Base-by-base conservation (phyloP, 139 green algal species). In the Deuterostichococcus epilithicus region DNA sequence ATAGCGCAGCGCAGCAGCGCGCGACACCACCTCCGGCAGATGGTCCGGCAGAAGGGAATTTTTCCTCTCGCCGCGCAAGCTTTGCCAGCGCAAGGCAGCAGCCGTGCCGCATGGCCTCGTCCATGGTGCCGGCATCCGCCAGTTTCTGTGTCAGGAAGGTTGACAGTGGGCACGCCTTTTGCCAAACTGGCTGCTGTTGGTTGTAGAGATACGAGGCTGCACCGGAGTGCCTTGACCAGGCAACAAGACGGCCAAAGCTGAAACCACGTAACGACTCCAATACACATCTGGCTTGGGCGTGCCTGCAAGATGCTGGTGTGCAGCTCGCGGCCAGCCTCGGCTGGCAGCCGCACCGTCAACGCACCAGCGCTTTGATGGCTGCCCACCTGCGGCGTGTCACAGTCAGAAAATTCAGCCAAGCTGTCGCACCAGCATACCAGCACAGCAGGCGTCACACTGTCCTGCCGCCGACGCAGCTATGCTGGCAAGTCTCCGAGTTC, bases 71-170 rank as follows among this genome's bases (percentile, higher is more conserved):
- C 2, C 93, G 85, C 0, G 95, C 92, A 59, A 99, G 86, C 88
- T 99, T 96, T 22, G 96, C 96, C 3, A 99, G 78, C 0, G 96
- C 94, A 42, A 99, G 83, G 82, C 96, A 99, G 58, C 84, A 94
- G 39, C 96, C 96, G 66, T 99, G 96, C 96, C 96, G 99, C 1
- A 90, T 87, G 26, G 84, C 81, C 71, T 98, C 94, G 13, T 68
- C 73, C 78, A 91, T 85, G 81, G 87, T n/a, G 36, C 37, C n/a
- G n/a, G n/a, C 52, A 60, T 97, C 91, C 0, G 73, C 92, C 42
- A 99, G 83, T 68, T 91, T 86, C 39, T 80, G 74, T 52, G 33
- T 52, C n/a, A n/a, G n/a, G n/a, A n/a, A n/a, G n/a, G n/a, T n/a
- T n/a, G n/a, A n/a, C n/a, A n/a, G n/a, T n/a, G n/a, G n/a, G n/a